Conservation (phyloP, 2,329 filamentous ascomycete species). For the Colletotrichum shisoi region DNA sequence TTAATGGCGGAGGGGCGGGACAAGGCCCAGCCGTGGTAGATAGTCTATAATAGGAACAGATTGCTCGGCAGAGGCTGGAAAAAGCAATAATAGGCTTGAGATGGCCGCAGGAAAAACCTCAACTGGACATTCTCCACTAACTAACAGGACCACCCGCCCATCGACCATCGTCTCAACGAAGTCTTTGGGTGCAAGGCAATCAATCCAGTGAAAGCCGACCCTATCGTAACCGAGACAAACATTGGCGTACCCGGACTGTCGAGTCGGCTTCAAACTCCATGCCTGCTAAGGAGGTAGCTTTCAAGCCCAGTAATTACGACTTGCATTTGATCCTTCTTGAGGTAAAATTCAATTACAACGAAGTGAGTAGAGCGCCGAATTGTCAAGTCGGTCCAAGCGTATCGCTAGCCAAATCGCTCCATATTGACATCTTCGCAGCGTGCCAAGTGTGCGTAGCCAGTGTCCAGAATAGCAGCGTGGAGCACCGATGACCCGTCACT, state of each 20-base stretch:
- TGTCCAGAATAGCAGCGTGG: not conserved
- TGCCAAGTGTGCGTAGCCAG: too few relatives aligned
- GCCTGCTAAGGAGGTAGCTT: conserved; percentile 11
- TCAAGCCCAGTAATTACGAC: not conserved
- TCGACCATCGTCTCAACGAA: not conserved
- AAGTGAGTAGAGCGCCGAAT: not conserved
- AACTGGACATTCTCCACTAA: not conserved
- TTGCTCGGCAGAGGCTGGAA: conserved; percentile 7
- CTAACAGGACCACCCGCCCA: not conserved
- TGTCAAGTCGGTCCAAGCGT: not conserved
- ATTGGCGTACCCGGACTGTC: conserved; percentile 5
- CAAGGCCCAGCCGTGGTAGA: conserved; percentile 22
- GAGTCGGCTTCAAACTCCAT: conserved; percentile 5
- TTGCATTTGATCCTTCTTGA: not conserved
- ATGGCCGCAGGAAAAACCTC: not conserved
- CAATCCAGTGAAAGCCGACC: not conserved
- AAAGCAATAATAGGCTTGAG: conserved; percentile 28
- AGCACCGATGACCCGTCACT: too few relatives aligned
- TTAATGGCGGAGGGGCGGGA: conserved; percentile 29
- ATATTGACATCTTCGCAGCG: not conserved
- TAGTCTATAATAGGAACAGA: not conserved
- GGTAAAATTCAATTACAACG: not conserved
- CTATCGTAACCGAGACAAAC: not conserved
- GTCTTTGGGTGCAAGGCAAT: not conserved
- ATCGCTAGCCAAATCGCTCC: not conserved